Evolutionary conservation across 2,329 filamentous ascomycete species (phyloP).

Genomic region (Talaromyces sp.): DNA sequence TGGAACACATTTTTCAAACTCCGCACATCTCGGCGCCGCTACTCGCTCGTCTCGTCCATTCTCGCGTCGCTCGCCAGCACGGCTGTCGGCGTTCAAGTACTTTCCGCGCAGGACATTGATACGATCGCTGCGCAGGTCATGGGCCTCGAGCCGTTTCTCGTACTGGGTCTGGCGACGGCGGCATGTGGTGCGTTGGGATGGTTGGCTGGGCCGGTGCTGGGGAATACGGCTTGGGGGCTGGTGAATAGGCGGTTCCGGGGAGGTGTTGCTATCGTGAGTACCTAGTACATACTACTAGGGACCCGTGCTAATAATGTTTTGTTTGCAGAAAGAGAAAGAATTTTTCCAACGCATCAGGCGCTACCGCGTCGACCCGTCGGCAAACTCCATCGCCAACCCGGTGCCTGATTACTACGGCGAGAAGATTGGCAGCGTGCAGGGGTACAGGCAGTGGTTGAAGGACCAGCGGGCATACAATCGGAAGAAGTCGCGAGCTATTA

Average conservation of each 20-base stretch:
- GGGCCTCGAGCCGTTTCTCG: conserved; percentile 81
- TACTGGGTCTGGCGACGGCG: conserved; percentile 74
- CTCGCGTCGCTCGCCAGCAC: conserved; percentile 60
- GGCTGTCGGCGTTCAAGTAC: conserved; percentile 45
- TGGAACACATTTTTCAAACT: conserved; percentile 94
- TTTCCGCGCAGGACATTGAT: conserved; percentile 69
- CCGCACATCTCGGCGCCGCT: conserved; percentile 75
- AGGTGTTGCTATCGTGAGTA: conserved; percentile 64
- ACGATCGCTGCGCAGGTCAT: conserved; percentile 59
- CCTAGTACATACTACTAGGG: neutral
- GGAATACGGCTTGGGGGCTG: conserved; percentile 72
- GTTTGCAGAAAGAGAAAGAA: conserved; percentile 74
- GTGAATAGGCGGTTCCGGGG: conserved; percentile 65
- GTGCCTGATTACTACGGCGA: conserved; percentile 98
- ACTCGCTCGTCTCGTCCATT: conserved; percentile 74
- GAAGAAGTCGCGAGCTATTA: conserved; percentile 57
- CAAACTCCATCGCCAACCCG: conserved; percentile 84
- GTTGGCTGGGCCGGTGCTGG: conserved; percentile 78
- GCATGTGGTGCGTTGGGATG: conserved; percentile 77
- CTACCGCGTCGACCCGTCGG: conserved; percentile 84
- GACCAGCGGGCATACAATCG: conserved; percentile 96
- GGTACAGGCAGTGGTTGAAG: conserved; percentile 93
- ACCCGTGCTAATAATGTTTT: neutral
- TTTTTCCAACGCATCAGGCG: conserved; percentile 91
- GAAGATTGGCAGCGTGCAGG: conserved; percentile 89